Percentiles rank a stretch among this genome's conserved stretches.
phyloP scores from a whole-genome alignment of 306 rosid species.

The Casuarina equisetifolia region DNA sequence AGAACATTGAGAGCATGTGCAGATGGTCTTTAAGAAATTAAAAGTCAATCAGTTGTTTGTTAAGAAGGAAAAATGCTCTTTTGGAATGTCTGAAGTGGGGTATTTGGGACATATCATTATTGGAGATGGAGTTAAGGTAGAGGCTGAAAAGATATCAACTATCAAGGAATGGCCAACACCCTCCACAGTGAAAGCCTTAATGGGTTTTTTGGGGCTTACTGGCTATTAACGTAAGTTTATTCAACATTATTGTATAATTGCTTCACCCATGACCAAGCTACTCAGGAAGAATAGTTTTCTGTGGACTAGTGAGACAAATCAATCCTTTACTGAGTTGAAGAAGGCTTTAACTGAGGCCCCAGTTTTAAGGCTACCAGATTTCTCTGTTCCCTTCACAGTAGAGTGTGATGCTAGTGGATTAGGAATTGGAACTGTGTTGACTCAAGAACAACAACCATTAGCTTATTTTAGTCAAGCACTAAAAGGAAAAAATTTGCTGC shows the following conservation, averaged over 20 bases:
- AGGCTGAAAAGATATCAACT: not conserved
- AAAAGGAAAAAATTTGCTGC: too few relatives aligned
- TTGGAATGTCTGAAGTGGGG: not conserved
- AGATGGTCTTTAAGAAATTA: not conserved
- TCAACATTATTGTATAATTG: not conserved
- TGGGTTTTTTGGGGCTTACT: not conserved
- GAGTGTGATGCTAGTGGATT: too few relatives aligned
- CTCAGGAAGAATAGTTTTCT: too few relatives aligned
- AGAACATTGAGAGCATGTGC: not conserved
- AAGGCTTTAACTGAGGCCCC: too few relatives aligned
- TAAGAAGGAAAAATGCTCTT: not conserved
- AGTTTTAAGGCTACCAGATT: too few relatives aligned
- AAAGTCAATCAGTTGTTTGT: not conserved
- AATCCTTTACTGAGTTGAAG: too few relatives aligned
- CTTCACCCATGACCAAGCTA: too few relatives aligned
- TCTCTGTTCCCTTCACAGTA: too few relatives aligned
- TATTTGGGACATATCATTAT: not conserved
- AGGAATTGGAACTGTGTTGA: too few relatives aligned
- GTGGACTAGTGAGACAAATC: too few relatives aligned
- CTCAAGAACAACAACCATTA: too few relatives aligned
- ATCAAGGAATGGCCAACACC: not conserved
- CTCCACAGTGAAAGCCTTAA: not conserved
- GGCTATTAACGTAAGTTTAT: not conserved
- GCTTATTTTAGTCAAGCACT: too few relatives aligned
- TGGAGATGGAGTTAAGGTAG: accelerated